These are phyloP conservation scores for Cyclotella baltica DNA, from an alignment of 108 stramenopile species.

Conservation along the genomic window DNA sequence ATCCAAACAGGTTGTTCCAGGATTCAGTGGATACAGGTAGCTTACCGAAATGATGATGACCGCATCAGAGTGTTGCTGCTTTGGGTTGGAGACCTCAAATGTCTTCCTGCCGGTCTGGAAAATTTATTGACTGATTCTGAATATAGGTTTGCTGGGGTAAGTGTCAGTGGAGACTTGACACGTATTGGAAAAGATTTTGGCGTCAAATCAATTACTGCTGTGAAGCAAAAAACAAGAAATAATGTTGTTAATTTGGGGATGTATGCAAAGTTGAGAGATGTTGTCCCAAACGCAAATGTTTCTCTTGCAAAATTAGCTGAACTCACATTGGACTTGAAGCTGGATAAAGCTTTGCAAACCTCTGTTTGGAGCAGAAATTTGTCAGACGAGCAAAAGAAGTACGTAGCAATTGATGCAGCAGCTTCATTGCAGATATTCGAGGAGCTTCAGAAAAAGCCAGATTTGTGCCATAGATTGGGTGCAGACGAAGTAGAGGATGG, in stretches of 20 bases:
- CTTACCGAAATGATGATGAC: neutral
- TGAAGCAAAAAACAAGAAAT: constrained; percentile 14
- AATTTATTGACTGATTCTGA: constrained; percentile 2
- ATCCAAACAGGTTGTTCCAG: neutral
- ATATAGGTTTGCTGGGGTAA: constrained; percentile 29
- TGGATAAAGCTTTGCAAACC: constrained; percentile 2
- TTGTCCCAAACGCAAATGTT: neutral
- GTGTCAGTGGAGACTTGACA: constrained; percentile 35
- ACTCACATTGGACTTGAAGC: neutral
- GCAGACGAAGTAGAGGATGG: constrained; percentile 18
- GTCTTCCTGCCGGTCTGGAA: constrained; percentile 9
- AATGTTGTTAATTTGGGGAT: constrained; percentile 2
- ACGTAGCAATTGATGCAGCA: constrained; percentile 62
- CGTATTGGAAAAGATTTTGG: constrained; percentile 44
- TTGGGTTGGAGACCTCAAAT: neutral
- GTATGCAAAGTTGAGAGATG: neutral
- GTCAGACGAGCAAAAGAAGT: constrained; percentile 38
- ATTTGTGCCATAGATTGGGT: constrained; percentile 28
- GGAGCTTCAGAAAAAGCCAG: constrained; percentile 25
- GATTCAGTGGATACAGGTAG: constrained; percentile 6
- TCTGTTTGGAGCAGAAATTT: constrained; percentile 53
- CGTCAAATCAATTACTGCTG: neutral
- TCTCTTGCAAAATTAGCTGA: neutral
- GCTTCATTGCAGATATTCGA: constrained; percentile 31
- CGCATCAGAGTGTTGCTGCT: constrained; percentile 1